Evolutionary conservation across 208 protist species (phyloP), one percentile per base, ranked within the genome.

Genomic region (Acanthamoeba lenticulata): DNA sequence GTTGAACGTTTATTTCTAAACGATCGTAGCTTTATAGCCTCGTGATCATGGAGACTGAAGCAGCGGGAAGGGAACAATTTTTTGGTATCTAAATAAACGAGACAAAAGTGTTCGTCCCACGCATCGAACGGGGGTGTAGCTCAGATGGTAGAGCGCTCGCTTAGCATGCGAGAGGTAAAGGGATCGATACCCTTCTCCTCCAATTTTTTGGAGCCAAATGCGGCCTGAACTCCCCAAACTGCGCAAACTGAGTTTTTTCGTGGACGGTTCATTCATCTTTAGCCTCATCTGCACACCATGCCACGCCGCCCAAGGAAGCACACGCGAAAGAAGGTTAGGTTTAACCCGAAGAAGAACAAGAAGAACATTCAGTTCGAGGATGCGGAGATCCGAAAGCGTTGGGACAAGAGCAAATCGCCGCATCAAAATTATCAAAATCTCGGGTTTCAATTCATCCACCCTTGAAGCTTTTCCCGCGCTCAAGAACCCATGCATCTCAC

Each of bases 371-470:
- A 34, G n/a, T 74, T 74, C 17, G 65, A 74, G 11, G 65, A 74
- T 36, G 29, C 65, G n/a, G 65, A 74, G 34, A 74, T 74, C 34
- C 32, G 29, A 74, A 74, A 74, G 65, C n/a, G 65, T 24, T 74
- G 65, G 65, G 65, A 74, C 65, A 74, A 74, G 34, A n/a, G 29
- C 65, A 74, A 74, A 40, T 74, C 65, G 7, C 65, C 65, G 34
- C 65, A 74, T n/a, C 65, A 74, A 74, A 74, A 74, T 74, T 74
- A 74, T 74, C 65, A 38, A 9, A 74, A 74, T 74, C 34, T 74
- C 9, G 65, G 65, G 65, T 74, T 67, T 7, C n/a, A 67, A 67
- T 67, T 67, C 7, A 67, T 15, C 9, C 45, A 19, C 45, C 15
- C 15, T 19, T 52, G 45, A 5, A 52, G 15, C 1, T 27, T 57